A percentile compares a stretch with the other conserved stretches of the same genome.
Evolutionary conservation across 768 basidiomycete species (phyloP).

Genomic region (Mrakia hoshinonis): DNA sequence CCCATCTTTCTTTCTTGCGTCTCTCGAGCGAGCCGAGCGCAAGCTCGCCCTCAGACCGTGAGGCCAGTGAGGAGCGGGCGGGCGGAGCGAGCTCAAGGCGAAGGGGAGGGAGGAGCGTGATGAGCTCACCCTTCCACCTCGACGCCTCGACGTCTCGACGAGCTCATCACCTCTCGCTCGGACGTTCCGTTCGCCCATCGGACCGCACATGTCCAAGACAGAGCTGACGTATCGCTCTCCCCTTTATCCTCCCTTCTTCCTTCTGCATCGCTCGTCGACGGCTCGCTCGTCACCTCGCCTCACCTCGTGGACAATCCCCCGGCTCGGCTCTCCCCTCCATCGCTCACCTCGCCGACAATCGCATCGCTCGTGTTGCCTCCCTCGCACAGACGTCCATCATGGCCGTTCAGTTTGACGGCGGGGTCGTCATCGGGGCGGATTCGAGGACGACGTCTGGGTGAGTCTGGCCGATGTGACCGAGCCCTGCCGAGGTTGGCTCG

Average conservation of each 20-base stretch:
- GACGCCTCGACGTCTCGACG: background rate
- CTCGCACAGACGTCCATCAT: conserved; percentile 85
- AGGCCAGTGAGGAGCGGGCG: too few species aligned
- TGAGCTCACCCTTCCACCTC: background rate
- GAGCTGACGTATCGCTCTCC: too few species aligned
- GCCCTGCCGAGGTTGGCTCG: too few species aligned
- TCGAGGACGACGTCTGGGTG: conserved; percentile 95
- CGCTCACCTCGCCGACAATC: background rate
- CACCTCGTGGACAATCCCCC: background rate
- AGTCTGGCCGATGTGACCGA: too few species aligned
- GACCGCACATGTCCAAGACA: too few species aligned
- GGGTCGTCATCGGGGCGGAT: conserved; percentile 95
- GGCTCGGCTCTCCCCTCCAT: background rate
- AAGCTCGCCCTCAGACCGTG: too few species aligned
- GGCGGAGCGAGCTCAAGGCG: too few species aligned
- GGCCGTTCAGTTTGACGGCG: conserved; percentile 92
- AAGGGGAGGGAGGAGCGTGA: background rate
- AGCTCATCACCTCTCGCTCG: too few species aligned
- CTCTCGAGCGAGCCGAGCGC: background rate
- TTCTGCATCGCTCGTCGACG: too few species aligned
- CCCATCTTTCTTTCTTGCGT: background rate
- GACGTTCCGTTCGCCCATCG: too few species aligned
- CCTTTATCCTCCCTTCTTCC: too few species aligned
- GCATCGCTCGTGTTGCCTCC: background rate
- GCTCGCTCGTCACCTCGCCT: too few species aligned